These are phyloP conservation scores for Aspergillus sparsus DNA, from an alignment of 495 filamentous ascomycete genomes.

Conservation along the genomic window DNA sequence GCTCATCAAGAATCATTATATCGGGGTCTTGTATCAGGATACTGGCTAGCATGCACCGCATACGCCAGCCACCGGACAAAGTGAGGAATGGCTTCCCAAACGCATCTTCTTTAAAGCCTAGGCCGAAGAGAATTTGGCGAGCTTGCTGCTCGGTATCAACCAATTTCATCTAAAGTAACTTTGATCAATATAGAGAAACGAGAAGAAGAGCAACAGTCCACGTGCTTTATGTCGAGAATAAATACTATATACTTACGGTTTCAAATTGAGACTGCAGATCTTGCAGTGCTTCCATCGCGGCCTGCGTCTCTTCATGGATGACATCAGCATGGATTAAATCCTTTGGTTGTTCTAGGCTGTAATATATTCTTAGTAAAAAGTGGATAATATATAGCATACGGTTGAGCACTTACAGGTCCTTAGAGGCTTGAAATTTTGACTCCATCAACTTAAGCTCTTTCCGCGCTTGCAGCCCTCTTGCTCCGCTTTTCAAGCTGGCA, in stretches of 20 bases:
- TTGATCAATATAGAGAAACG: background rate
- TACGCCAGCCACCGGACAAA: conserved; percentile 79
- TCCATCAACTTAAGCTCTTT: conserved; percentile 69
- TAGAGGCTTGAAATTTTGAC: conserved; percentile 57
- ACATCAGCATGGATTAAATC: conserved; percentile 55
- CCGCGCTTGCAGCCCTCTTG: conserved; percentile 68
- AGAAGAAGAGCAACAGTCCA: too few species aligned
- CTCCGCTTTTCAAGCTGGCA: conserved; percentile 69
- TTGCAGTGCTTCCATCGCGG: conserved; percentile 61
- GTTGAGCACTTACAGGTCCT: conserved; percentile 44
- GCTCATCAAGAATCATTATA: conserved; percentile 82
- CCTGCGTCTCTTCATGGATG: conserved; percentile 61
- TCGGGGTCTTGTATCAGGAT: conserved; percentile 70
- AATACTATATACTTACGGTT: conserved; percentile 34
- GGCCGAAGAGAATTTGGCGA: conserved; percentile 62
- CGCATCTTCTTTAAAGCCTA: conserved; percentile 68
- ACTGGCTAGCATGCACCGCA: conserved; percentile 68
- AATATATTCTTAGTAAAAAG: background rate
- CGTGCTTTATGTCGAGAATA: conserved; percentile 5
- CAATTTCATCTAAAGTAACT: conserved; percentile 37
- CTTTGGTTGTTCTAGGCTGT: conserved; percentile 54
- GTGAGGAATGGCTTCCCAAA: conserved; percentile 58
- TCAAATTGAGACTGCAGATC: conserved; percentile 60
- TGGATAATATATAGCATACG: background rate
- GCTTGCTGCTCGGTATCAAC: conserved; percentile 58